Base-by-base conservation (phyloP, 768 basidiomycete species). In the Cyclocybe cylindracea region DNA sequence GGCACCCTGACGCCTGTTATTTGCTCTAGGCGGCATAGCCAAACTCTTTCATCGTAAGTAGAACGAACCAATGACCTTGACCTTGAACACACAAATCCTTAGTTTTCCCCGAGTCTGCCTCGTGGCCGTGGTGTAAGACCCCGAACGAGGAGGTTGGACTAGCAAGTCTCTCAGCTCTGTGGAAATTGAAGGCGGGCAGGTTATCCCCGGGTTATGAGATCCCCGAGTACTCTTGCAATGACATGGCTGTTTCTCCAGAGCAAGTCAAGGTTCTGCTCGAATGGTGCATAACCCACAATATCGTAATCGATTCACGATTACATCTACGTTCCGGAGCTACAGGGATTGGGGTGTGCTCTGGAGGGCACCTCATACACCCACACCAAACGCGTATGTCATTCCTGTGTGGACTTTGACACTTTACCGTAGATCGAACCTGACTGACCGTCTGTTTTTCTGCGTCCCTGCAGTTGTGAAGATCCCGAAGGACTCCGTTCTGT, bases 401-500 rank as follows among this genome's bases (percentile, higher is more conserved):
- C 39, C 29, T 42, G 16, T 54, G 29, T 45, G 43, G 38, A 19
- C 37, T 54, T 59, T 44, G 46, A 44, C 34, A 39, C 47, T 47
- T 38, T 45, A 35, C n/a, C 19, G n/a, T 14, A 5, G 24, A 24
- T 24, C 24, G 24, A 2, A 24, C 5, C 24, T 24, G 24, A 24
- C 24, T 24, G 24, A 24, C 24, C 24, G 3, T 24, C 3, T 24
- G 24, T 24, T 24, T 24, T 24, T 24, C 24, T 24, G 24, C 24
- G 24, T 24, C 24, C 24, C 5, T 10, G 42, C 44, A 90, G 88
- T 89, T 44, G 85, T 82, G 7, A 74, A 73, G 34, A 88, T 89
- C 60, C 83, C 86, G 34, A 87, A 83, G 66, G 54, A 70, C 48
- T 73, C 79, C 40, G 77, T 89, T 14, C 72, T 91, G 14, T 89